phyloP scores from a whole-genome alignment of 768 basidiomycete species.

The Podaxis sp. region DNA sequence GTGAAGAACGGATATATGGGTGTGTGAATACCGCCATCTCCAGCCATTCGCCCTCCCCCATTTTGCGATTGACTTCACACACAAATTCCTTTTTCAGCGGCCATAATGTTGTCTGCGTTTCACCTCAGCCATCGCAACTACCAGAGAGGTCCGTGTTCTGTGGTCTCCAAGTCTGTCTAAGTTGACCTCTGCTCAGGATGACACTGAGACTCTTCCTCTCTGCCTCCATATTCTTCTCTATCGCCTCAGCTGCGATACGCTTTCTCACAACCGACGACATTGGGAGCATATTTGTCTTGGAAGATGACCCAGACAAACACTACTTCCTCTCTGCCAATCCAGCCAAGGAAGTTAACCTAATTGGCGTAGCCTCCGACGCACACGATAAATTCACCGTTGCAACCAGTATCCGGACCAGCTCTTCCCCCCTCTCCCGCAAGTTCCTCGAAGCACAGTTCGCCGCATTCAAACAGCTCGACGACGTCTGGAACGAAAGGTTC shows the following conservation, averaged over 20 bases:
- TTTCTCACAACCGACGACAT: constrained; percentile 4
- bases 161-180: neutral
- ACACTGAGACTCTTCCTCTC: neutral
- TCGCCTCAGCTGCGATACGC: constrained; percentile 8
- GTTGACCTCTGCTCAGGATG: constrained; percentile 2
- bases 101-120: neutral
- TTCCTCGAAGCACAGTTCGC: constrained; percentile 23
- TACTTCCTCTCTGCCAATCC: constrained; percentile 19
- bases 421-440: constrained; percentile 22
- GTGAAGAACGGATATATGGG: neutral
- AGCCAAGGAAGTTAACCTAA: constrained; percentile 11
- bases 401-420: constrained; percentile 23
- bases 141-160: neutral
- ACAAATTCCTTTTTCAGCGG: constrained; percentile 2
- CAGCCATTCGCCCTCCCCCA: constrained; percentile 6
- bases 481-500: constrained; percentile 29
- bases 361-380: constrained; percentile 6
- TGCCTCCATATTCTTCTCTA: constrained; percentile 3
- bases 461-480: constrained; percentile 22
- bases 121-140: neutral
- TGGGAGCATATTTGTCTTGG: constrained; percentile 5
- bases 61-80: constrained; percentile 8
- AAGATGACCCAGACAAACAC: constrained; percentile 14
- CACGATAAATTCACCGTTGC: constrained; percentile 15
- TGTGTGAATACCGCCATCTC: neutral